These are phyloP conservation scores for Mucor irregularis DNA, from an alignment of 371 early-diverging fungal genomes.

Conservation along the genomic window DNA sequence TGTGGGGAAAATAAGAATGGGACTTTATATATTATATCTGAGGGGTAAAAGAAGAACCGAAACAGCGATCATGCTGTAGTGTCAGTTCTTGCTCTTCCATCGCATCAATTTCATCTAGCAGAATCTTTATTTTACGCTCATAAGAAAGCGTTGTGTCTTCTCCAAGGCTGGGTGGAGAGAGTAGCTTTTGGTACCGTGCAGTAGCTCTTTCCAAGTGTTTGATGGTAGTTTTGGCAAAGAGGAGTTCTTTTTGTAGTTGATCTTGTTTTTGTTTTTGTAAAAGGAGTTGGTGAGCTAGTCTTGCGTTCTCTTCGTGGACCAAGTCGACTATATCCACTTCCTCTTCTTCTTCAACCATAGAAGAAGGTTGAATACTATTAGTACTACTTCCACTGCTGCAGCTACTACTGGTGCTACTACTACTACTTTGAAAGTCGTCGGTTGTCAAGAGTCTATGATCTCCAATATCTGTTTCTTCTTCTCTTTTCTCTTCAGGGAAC, in stretches of 20 bases:
- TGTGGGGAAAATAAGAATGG: not conserved
- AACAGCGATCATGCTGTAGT: not conserved
- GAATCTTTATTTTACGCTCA: slow-evolving; percentile 21
- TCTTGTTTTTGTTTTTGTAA: slow-evolving; percentile 15
- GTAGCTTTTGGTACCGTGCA: slow-evolving; percentile 1
- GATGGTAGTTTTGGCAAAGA: not conserved
- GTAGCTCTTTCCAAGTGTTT: not conserved
- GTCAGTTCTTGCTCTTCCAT: slow-evolving; percentile 22
- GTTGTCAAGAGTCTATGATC: too few relatives aligned
- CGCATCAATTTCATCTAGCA: slow-evolving; percentile 28
- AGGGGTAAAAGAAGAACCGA: not conserved
- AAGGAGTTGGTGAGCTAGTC: slow-evolving; percentile 13
- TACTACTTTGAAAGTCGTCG: too few relatives aligned
- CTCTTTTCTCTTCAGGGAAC: too few relatives aligned
- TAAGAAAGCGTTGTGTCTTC: not conserved
- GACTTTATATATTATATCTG: too few relatives aligned
- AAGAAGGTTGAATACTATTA: too few relatives aligned
- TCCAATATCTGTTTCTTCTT: not conserved
- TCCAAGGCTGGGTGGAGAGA: not conserved
- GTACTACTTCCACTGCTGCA: not conserved
- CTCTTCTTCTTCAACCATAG: not conserved
- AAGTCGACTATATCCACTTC: not conserved
- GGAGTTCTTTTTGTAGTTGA: not conserved
- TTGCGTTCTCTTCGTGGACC: slow-evolving; percentile 20
- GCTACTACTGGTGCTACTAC: not conserved